These are phyloP conservation scores for Paraleonurus japonicus DNA, from an alignment of 257 asterid genomes.

Conservation along the genomic window DNA sequence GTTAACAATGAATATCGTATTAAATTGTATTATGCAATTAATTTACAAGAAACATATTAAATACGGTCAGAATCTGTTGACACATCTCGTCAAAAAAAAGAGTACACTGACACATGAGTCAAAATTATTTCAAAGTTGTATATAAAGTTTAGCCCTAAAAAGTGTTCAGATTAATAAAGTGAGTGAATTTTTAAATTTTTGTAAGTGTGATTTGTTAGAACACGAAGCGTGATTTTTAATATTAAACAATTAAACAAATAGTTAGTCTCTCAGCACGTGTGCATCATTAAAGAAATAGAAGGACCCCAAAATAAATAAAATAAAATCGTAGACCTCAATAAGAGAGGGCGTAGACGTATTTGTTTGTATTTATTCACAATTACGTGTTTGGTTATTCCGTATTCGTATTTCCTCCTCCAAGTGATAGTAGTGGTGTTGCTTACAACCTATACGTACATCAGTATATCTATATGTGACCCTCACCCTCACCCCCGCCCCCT, in stretches of 20 bases:
- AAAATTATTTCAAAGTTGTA: too few relatives aligned
- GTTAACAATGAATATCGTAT: too few relatives aligned
- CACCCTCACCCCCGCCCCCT: slow-evolving; percentile 4
- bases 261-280: neutral
- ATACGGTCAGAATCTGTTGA: too few relatives aligned
- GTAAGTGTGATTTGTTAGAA: too few relatives aligned
- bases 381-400: neutral
- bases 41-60: too few relatives aligned
- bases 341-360: neutral
- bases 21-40: too few relatives aligned
- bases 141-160: too few relatives aligned
- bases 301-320: neutral
- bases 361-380: neutral
- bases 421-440: slow-evolving; percentile 6
- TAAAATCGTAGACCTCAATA: neutral
- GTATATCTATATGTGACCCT: neutral
- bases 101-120: too few relatives aligned
- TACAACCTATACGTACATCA: slow-evolving; percentile 16
- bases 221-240: too few relatives aligned
- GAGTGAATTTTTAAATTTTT: too few relatives aligned
- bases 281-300: neutral
- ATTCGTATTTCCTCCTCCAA: slow-evolving; percentile 9
- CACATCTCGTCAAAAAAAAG: too few relatives aligned
- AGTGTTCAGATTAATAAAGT: too few relatives aligned
- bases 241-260: neutral